Base-by-base conservation (phyloP, 1,139 yeast species). In the Hyphopichia fennica region DNA sequence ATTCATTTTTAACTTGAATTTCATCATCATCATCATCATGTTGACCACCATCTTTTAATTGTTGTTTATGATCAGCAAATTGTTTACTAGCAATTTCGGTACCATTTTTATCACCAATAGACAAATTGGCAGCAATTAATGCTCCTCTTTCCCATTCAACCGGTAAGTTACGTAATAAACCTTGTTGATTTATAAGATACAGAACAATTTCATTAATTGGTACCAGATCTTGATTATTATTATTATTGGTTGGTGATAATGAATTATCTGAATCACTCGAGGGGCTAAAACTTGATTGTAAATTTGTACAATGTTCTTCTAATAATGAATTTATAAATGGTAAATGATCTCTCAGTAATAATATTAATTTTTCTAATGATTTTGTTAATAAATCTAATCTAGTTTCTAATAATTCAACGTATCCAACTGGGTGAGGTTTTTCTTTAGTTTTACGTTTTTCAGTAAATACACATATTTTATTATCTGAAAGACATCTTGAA, bases 401-500 rank as follows among this genome's bases (percentile, higher is more conserved):
- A 18, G 85, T 81, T 55, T 86, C 91, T 36, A 86, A 64, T 42
- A 86, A 63, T 53, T 86, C 93, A 13, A 84, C 87, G 50, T 85
- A 84, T 1, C 86, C 86, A 33, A 67, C 65, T 1, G 89, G 84
- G 52, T 82, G 84, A 37, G 67, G 65, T 56, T 81, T 81, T 47
- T 84, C 90, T 46, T 74, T 78, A 31, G 72, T 67, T 52, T 79
- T 79, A 60, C 78, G 79, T 65, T 84, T 77, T 49, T 84, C 88
- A 22, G 87, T 80, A 56, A 84, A 86, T 0, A 87, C 83, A 62
- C 95, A 86, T 34, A 85, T 75, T 58, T 84, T 85, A 60, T 86
- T 85, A 54, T 85, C 91, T 38, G 76, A 69, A 10, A 76, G 64
- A 57, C 95, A 86, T 41, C 85, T 72, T 34, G 80, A 74, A 55